These are phyloP conservation scores for Fusarium austroafricanum DNA, from an alignment of 2,329 filamentous ascomycete species.

Conservation along the genomic window DNA sequence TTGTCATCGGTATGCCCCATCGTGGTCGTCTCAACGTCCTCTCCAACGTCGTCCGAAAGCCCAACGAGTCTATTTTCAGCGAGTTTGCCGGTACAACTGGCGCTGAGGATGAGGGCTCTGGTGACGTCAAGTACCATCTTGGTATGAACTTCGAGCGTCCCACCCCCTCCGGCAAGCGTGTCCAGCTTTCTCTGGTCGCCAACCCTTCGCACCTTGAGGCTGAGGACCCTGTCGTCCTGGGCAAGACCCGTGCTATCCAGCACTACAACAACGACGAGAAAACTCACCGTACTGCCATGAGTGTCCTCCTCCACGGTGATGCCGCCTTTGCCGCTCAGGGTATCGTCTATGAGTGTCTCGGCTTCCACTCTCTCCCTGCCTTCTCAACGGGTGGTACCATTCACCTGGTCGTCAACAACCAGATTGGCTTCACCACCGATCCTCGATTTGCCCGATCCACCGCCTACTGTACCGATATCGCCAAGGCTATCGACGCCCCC, in stretches of 20 bases:
- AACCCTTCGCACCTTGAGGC: slow-evolving; percentile 99
- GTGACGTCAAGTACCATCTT: slow-evolving; percentile 99
- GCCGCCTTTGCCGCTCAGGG: slow-evolving; percentile 97
- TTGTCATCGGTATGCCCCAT: slow-evolving; percentile 99
- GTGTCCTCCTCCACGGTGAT: slow-evolving; percentile 95
- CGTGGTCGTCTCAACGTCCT: slow-evolving; percentile 98
- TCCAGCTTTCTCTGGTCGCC: slow-evolving; percentile 98
- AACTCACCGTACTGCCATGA: slow-evolving; percentile 90
- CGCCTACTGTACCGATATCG: slow-evolving; percentile 98
- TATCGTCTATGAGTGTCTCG: slow-evolving; percentile 98
- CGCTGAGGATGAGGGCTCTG: slow-evolving; percentile 93
- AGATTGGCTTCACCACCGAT: slow-evolving; percentile 99
- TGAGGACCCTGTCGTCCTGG: slow-evolving; percentile 96
- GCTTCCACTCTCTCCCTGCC: slow-evolving; percentile 93
- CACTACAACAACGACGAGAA: slow-evolving; percentile 99
- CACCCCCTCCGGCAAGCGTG: slow-evolving; percentile 96
- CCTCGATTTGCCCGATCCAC: slow-evolving; percentile 97
- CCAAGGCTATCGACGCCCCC: slow-evolving; percentile 97
- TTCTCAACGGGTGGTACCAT: slow-evolving; percentile 98
- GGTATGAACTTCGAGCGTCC: slow-evolving; percentile 99
- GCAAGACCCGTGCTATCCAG: slow-evolving; percentile 97
- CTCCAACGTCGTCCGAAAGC: slow-evolving; percentile 98
- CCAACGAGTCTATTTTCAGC: slow-evolving; percentile 99
- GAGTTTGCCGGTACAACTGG: slow-evolving; percentile 92
- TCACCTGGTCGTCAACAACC: slow-evolving; percentile 98